phyloP scores from a whole-genome alignment of 352 stramenopile genomes.

The Phytophthora boehmeriae region DNA sequence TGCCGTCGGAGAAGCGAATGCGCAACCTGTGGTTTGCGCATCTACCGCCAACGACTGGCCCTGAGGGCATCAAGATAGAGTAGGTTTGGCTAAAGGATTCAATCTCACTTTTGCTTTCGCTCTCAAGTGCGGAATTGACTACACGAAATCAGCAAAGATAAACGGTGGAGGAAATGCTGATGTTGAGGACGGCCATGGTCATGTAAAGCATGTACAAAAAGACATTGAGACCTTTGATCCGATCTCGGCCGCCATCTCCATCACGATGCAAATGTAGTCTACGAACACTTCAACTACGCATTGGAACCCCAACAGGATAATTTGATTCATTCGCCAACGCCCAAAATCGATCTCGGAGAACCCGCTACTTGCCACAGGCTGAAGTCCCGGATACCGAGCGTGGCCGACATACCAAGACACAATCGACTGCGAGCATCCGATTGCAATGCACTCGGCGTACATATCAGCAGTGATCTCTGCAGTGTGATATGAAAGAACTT shows the following conservation, averaged over 20 bases:
- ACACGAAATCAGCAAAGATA: slow-evolving; percentile 15
- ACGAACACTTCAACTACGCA: slow-evolving; percentile 20
- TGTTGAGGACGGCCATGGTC: slow-evolving; percentile 24
- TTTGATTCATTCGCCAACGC: slow-evolving; percentile 4
- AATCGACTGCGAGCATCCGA: slow-evolving; percentile 38
- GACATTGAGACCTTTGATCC: slow-evolving; percentile 9
- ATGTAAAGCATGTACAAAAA: slow-evolving; percentile 25
- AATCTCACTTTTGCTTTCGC: too few relatives aligned
- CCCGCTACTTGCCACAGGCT: background rate
- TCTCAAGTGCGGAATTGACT: too few relatives aligned
- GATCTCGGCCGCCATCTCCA: slow-evolving; percentile 27
- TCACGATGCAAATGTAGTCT: slow-evolving; percentile 19
- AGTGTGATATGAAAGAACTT: slow-evolving; percentile 27
- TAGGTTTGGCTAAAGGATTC: too few relatives aligned
- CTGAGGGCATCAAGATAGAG: too few relatives aligned
- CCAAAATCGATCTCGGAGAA: background rate
- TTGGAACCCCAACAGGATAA: slow-evolving; percentile 15
- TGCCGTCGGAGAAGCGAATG: too few relatives aligned
- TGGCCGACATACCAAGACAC: slow-evolving; percentile 37
- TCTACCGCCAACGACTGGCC: too few relatives aligned
- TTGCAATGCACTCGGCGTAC: slow-evolving; percentile 47
- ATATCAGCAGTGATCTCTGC: slow-evolving; percentile 40
- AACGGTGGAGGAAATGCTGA: slow-evolving; percentile 24
- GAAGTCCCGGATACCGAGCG: slow-evolving; percentile 18
- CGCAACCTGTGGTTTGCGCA: too few relatives aligned